A percentile compares a stretch with the other conserved stretches of the same genome.
These are phyloP conservation scores for Persicaria maculosa DNA, from an alignment of 148 eudicot species.

Conservation along the genomic window DNA sequence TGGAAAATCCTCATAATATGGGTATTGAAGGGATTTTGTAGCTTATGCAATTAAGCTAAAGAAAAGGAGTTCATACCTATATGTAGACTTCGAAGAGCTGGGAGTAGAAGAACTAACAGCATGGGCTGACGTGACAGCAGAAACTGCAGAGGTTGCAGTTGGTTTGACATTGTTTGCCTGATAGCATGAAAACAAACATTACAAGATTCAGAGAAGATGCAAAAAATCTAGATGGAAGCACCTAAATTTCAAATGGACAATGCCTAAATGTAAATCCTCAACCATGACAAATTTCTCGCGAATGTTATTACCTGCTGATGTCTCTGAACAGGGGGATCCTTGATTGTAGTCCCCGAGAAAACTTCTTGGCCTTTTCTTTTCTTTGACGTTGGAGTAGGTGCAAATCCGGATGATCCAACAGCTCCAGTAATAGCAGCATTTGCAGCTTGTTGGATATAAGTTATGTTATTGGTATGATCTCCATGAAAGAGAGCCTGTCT, in stretches of 20 bases:
- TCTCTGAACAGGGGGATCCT: constrained; percentile 55
- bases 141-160: constrained; percentile 38
- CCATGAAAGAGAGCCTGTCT: constrained; percentile 90
- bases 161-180: constrained; percentile 62
- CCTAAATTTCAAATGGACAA: constrained; percentile 2
- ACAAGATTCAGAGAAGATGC: background rate
- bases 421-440: constrained; percentile 99
- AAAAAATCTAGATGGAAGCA: background rate
- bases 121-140: constrained; percentile 43
- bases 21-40: background rate
- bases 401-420: constrained; percentile 91
- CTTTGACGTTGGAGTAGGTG: constrained; percentile 62
- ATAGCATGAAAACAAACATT: background rate
- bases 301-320: constrained; percentile 51
- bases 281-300: constrained; percentile 10
- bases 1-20: background rate
- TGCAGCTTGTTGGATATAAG: constrained; percentile 85
- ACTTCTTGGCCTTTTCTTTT: constrained; percentile 80
- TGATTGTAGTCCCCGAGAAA: constrained; percentile 42
- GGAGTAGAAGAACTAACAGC: constrained; percentile 29
- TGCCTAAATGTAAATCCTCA: constrained; percentile 8
- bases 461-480: constrained; percentile 70
- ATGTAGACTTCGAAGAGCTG: constrained; percentile 63
- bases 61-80: constrained; percentile 46
- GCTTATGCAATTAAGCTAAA: background rate